Conservation (phyloP, 176 grass and related monocot genomes). For the Themeda triandra region DNA sequence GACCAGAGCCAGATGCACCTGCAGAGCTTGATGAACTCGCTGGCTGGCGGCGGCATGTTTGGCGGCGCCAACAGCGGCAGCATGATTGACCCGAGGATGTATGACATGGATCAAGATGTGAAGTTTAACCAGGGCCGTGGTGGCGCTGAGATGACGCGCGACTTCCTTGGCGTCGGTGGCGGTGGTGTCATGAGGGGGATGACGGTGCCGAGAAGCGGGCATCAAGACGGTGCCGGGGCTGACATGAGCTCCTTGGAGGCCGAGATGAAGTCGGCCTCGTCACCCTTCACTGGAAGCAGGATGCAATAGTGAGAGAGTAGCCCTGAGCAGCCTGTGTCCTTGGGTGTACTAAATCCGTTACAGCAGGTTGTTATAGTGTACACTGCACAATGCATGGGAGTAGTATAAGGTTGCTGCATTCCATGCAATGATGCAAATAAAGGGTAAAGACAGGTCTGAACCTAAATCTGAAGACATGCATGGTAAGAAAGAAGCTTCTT, state of each 20-base stretch:
- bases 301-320: constrained; percentile 35
- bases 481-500: background rate
- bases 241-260: constrained; percentile 60
- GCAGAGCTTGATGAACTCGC: constrained; percentile 85
- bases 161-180: constrained; percentile 78
- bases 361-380: constrained; percentile 14
- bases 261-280: constrained; percentile 76
- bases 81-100: constrained; percentile 57
- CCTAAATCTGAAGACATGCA: background rate
- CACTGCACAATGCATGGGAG: constrained; percentile 12
- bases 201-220: constrained; percentile 43
- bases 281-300: constrained; percentile 64
- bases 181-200: constrained; percentile 51
- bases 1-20: constrained; percentile 65
- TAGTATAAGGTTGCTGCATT: constrained; percentile 17
- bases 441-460: constrained; percentile 1
- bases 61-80: constrained; percentile 9
- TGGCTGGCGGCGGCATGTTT: constrained; percentile 52
- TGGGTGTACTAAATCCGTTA: background rate
- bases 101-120: constrained; percentile 67
- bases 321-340: background rate
- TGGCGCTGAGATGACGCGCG: constrained; percentile 66
- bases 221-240: constrained; percentile 29
- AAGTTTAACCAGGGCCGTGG: constrained; percentile 61
- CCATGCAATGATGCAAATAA: background rate